Percentiles rank a stretch among this genome's conserved stretches.
phyloP scores from a whole-genome alignment of 768 basidiomycete species.

The Tephrocybe sp. region DNA sequence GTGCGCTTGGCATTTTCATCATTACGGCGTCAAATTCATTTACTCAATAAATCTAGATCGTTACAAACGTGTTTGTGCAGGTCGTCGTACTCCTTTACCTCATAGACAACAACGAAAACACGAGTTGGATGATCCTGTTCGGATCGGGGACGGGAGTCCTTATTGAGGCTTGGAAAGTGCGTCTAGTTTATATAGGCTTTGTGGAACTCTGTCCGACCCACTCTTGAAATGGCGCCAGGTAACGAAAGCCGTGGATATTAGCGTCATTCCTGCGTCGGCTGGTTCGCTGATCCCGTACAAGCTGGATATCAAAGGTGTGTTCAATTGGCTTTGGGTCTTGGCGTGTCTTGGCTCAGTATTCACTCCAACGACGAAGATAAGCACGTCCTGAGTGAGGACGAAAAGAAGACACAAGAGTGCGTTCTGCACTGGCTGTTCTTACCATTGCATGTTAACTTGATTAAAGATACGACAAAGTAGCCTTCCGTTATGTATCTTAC shows the following conservation, averaged over 20 bases:
- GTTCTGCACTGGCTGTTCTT: background rate
- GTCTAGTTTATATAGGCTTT: conserved; percentile 20
- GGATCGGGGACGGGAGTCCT: conserved; percentile 80
- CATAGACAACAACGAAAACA: conserved; percentile 93
- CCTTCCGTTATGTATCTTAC: conserved; percentile 94
- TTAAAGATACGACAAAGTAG: conserved; percentile 81
- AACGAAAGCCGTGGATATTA: conserved; percentile 89
- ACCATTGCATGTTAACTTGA: conserved; percentile 2
- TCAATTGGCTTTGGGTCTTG: conserved; percentile 12
- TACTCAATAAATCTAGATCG: conserved; percentile 41
- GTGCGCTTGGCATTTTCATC: conserved; percentile 31
- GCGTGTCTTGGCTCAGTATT: conserved; percentile 3
- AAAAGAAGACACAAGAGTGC: conserved; percentile 96
- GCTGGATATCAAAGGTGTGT: conserved; percentile 75
- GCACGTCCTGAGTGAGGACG: conserved; percentile 93
- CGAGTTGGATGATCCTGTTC: conserved; percentile 96
- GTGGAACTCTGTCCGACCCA: background rate
- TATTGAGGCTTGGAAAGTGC: conserved; percentile 93
- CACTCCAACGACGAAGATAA: conserved; percentile 59
- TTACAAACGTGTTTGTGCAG: conserved; percentile 96
- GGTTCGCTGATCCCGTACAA: conserved; percentile 77
- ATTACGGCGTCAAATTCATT: background rate
- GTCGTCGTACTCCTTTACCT: conserved; percentile 88
- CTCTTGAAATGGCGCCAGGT: conserved; percentile 46
- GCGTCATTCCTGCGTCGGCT: conserved; percentile 55